Base-by-base conservation (phyloP, 2,329 filamentous ascomycete genomes). In the Drechslerella dactyloides region DNA sequence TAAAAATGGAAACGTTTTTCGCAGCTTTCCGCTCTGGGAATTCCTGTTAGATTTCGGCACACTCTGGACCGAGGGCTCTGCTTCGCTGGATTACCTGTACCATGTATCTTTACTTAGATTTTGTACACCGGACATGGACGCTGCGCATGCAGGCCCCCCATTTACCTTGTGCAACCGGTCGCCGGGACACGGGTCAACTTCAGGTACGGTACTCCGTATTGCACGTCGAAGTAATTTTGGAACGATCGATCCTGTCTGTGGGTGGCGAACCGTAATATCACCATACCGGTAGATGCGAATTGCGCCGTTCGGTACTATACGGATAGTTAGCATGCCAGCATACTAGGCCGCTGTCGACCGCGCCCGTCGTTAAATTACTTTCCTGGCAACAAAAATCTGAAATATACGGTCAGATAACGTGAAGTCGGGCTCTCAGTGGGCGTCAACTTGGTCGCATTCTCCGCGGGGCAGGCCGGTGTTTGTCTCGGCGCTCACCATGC, bases 401-500 rank as follows among this genome's bases (percentile, higher is more conserved):
- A 33, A 33, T 33, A 33, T 33, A 4, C 27, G 27, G 27, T 33
- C 27, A 33, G 27, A 33, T 3, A 33, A 33, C 8, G 8, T 8
- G 27, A 33, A 33, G 17, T 44, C 40, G 7, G 7, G 35, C 7
- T 21, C 8, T 56, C 33, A 42, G 30, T 11, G 11, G 7, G 30
- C 15, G 13, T 42, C 37, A 30, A 61, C 21, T 37, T 19, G 51
- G 51, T 58, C 60, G 55, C 50, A 55, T 27, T 62, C 57, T 55
- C n/a, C 23, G 23, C 19, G 33, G 8, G 13, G 33, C 24, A 53
- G 40, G 7, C 24, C 11, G n/a, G 15, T 19, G 50, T 53, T 53
- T 53, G 24, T 53, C 24, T n/a, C 21, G 30, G 24, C 17, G 50
- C 5, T 23, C 17, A 51, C 64, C 44, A 58, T 62, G 27, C 65